Evolutionary conservation across 2,329 filamentous ascomycete species (phyloP), one percentile per base, ranked within the genome.

Genomic region (Apiospora saccharicola): DNA sequence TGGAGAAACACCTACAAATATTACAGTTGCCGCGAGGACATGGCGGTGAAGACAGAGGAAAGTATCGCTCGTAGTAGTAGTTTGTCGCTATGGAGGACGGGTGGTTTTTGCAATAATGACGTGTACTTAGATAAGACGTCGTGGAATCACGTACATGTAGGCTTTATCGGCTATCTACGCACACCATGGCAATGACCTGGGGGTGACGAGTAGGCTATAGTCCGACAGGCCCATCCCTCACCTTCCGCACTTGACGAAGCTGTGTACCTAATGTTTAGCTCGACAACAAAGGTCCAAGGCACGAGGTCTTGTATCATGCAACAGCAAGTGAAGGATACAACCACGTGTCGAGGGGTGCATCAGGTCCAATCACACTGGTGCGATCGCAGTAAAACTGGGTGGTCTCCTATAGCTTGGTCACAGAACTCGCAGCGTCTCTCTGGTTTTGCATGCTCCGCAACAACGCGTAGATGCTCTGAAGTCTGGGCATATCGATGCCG

Each of bases 381-480:
- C 37, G 37, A 41, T 41, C 6, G 8, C 37, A 41, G 57, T 41
- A 41, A 41, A 24, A n/a, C 4, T 41, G 34, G 22, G n/a, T 24
- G 10, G 34, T 10, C 34, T 37, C 57, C 34, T 64, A 71, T 26
- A 71, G 44, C 22, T 64, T 71, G 41, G 37, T 71, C 16, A 14
- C 86, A 72, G 85, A 79, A 72, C 72, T 76, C 71, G 64, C 74
- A 72, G 75, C 76, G 69, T 89, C 87, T 71, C 89, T 83, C 70
- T 86, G 85, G 74, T 82, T 80, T 83, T 92, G 90, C 76, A 88
- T 87, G 79, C 90, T 91, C 80, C 87, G 87, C 74, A 93, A 79
- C 76, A 93, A 79, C 37, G 91, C 91, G 83, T 93, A 93, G 75
- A 93, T 76, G 30, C 82, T 92, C 83, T 93, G 90, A 82, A 93